Conservation (phyloP, 2,329 filamentous ascomycete species). For the Hortaea werneckii region DNA sequence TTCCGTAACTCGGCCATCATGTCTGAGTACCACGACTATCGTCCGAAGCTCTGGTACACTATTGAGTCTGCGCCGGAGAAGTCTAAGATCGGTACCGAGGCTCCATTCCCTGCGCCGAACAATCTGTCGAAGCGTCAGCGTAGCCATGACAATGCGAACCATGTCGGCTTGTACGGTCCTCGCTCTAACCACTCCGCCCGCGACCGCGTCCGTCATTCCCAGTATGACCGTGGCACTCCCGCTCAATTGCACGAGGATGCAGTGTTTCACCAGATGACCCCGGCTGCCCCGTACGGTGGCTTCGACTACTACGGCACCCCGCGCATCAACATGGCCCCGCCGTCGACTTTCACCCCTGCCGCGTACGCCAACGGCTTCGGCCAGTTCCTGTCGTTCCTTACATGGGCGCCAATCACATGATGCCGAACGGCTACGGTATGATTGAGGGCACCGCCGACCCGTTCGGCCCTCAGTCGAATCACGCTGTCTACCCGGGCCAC, state of each 20-base stretch:
- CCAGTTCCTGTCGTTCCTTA: neutral
- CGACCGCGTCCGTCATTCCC: slow-evolving; percentile 47
- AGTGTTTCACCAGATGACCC: slow-evolving; percentile 2
- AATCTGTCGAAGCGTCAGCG: slow-evolving; percentile 81
- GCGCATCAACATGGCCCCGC: slow-evolving; percentile 1
- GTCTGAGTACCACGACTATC: slow-evolving; percentile 70
- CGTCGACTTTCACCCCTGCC: neutral
- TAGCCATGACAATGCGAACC: slow-evolving; percentile 76
- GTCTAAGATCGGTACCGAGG: slow-evolving; percentile 56
- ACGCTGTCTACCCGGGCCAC: neutral
- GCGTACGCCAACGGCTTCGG: neutral
- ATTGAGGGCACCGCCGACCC: neutral
- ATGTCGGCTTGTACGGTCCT: slow-evolving; percentile 78
- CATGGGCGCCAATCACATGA: neutral
- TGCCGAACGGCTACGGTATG: neutral
- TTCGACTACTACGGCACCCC: neutral
- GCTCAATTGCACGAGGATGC: slow-evolving; percentile 23
- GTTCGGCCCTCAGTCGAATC: neutral
- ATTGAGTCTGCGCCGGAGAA: slow-evolving; percentile 28
- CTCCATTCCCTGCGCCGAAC: slow-evolving; percentile 66
- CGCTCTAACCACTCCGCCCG: slow-evolving; percentile 59
- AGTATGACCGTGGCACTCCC: slow-evolving; percentile 70
- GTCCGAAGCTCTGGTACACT: slow-evolving; percentile 67
- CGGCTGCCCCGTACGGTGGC: neutral
- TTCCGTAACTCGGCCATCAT: slow-evolving; percentile 96